Conservation (phyloP, 2,329 filamentous ascomycete genomes). For the Diaporthe eres region DNA sequence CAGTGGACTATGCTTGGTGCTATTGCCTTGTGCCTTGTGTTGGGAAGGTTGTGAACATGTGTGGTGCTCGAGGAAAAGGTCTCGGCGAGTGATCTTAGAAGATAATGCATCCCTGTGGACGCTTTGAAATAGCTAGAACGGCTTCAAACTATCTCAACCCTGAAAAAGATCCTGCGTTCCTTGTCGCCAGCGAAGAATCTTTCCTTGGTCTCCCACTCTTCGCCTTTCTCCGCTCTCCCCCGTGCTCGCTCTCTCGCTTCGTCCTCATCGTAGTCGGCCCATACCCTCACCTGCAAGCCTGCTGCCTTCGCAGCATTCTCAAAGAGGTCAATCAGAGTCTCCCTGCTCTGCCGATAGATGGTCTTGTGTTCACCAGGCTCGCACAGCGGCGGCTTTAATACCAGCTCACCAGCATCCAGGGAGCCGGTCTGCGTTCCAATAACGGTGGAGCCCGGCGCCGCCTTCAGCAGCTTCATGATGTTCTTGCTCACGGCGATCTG, state of each 20-base stretch:
- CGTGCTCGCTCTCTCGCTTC: conserved; percentile 22
- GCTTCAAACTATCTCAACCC: conserved; percentile 20
- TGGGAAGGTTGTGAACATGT: too few relatives aligned
- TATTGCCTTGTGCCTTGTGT: too few relatives aligned
- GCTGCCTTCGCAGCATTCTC: conserved; percentile 15
- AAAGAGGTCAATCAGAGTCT: conserved; percentile 22
- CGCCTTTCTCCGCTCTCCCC: conserved; percentile 4
- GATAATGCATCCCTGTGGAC: conserved; percentile 1
- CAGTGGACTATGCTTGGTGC: too few relatives aligned
- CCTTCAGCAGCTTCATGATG: neutral
- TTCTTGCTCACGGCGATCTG: conserved; percentile 14
- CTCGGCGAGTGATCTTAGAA: too few relatives aligned
- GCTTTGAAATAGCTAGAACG: conserved; percentile 19
- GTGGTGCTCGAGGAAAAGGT: too few relatives aligned
- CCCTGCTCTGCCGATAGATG: conserved; percentile 23
- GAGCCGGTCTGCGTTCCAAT: conserved; percentile 9
- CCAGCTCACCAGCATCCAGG: conserved; percentile 17
- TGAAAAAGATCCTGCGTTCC: conserved; percentile 25
- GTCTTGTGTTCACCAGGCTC: conserved; percentile 14
- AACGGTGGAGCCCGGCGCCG: too few relatives aligned
- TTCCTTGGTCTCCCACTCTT: conserved; percentile 21
- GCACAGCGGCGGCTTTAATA: conserved; percentile 19
- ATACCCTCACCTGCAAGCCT: conserved; percentile 15
- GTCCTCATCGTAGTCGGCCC: conserved; percentile 23
- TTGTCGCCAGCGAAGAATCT: conserved; percentile 15